Evolutionary conservation across 78 protist species (phyloP).

Genomic region (Speleostelium caveatum): DNA sequence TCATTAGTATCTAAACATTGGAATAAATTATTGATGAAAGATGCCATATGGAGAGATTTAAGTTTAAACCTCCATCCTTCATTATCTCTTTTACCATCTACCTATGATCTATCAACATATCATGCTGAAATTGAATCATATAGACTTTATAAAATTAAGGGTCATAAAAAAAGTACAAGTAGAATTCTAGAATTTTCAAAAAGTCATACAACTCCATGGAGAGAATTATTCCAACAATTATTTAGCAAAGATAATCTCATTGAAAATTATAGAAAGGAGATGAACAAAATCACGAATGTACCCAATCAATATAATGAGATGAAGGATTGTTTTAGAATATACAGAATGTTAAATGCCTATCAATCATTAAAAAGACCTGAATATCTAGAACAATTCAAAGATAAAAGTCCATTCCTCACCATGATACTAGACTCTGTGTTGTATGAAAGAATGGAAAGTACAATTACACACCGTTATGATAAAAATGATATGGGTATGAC

Average conservation of each 20-base stretch:
- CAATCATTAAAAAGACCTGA: background rate
- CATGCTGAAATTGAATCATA: background rate
- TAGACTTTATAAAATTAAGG: no score
- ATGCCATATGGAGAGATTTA: background rate
- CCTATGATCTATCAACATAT: background rate
- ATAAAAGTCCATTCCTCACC: background rate
- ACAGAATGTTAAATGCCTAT: background rate
- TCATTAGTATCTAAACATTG: background rate
- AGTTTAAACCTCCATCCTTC: background rate
- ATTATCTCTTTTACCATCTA: background rate
- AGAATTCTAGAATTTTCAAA: no score
- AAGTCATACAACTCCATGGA: slow-evolving; percentile 1
- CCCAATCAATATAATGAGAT: background rate
- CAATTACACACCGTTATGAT: background rate
- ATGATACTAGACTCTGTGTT: background rate
- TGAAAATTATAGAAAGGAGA: background rate
- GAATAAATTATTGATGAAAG: background rate
- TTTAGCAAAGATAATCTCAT: background rate
- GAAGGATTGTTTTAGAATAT: background rate
- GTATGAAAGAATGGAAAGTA: background rate
- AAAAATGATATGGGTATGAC: background rate
- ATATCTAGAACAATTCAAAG: background rate
- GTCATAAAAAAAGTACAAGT: no score
- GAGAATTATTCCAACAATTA: background rate
- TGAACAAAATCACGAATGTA: background rate